Evolutionary conservation across 2,329 filamentous ascomycete genomes (phyloP).

Genomic region (Fusarium praegraminearum): DNA sequence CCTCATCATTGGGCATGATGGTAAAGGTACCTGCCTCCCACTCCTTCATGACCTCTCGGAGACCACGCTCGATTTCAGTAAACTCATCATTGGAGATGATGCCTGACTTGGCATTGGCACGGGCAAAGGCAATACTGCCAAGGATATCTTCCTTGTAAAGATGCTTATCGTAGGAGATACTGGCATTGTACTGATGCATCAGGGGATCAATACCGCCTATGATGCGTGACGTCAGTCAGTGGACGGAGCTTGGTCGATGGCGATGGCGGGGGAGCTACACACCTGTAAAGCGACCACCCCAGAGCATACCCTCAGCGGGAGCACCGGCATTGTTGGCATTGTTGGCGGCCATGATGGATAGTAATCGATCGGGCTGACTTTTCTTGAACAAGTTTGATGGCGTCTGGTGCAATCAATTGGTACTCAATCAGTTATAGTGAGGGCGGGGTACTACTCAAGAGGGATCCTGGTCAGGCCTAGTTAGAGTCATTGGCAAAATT

Average conservation of each 20-base stretch:
- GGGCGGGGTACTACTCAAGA: too few species aligned
- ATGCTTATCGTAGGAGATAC: constrained; percentile 78
- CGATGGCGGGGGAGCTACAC: too few species aligned
- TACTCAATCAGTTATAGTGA: too few species aligned
- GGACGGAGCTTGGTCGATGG: constrained; percentile 40
- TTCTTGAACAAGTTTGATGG: too few species aligned
- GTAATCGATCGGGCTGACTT: too few species aligned
- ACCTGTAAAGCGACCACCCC: constrained; percentile 49
- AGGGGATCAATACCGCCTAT: constrained; percentile 79
- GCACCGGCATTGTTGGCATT: too few species aligned
- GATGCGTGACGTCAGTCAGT: constrained; percentile 45
- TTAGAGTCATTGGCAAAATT: too few species aligned
- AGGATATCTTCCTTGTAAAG: constrained; percentile 86
- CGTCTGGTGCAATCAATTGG: too few species aligned
- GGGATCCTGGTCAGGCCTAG: too few species aligned
- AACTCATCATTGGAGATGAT: constrained; percentile 83
- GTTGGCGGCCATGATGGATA: too few species aligned
- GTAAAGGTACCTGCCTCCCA: constrained; percentile 65
- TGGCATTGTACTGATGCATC: constrained; percentile 86
- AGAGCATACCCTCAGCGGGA: constrained; percentile 45
- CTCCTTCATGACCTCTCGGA: constrained; percentile 68
- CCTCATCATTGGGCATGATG: constrained; percentile 65
- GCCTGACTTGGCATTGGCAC: constrained; percentile 80
- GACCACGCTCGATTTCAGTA: constrained; percentile 76
- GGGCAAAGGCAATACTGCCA: constrained; percentile 82